A percentile compares a stretch with the other conserved stretches of the same genome.
Evolutionary conservation across 768 basidiomycete species (phyloP).

Genomic region (Termitomyces sp.): DNA sequence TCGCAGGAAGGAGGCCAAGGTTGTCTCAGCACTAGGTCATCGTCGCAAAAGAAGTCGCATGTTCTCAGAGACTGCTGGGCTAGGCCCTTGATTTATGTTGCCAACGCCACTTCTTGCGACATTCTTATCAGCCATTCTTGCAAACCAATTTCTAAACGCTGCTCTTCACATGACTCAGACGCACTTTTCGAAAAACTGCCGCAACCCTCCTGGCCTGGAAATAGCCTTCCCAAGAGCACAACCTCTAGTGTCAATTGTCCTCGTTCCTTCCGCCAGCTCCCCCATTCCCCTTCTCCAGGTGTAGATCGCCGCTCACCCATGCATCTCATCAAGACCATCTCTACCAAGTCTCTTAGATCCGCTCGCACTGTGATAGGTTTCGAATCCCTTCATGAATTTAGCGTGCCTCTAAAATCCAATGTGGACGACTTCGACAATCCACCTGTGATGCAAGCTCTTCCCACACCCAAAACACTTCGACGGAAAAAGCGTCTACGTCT

Average conservation of each 20-base stretch:
- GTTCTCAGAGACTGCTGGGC: not conserved
- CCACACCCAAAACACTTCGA: constrained; percentile 27
- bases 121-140: not conserved
- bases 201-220: constrained; percentile 3
- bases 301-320: constrained; percentile 11
- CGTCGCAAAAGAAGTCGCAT: not conserved
- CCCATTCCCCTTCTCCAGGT: constrained; percentile 9
- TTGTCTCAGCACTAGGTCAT: not conserved
- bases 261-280: not conserved
- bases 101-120: constrained; percentile 12
- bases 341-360: constrained; percentile 17
- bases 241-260: not conserved
- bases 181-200: constrained; percentile 1
- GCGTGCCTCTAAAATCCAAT: not conserved
- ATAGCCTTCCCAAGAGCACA: constrained; percentile 1
- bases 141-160: not conserved
- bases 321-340: constrained; percentile 12
- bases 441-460: not conserved
- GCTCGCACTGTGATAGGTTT: constrained; percentile 15
- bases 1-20: not conserved
- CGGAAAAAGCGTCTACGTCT: constrained; percentile 32
- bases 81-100: constrained; percentile 1
- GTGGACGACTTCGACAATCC: not conserved
- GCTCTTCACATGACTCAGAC: not conserved
- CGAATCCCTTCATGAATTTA: constrained; percentile 7